These are phyloP conservation scores for Casaregolazyma suthepensis DNA, from an alignment of 1,139 yeast genomes.

Conservation along the genomic window DNA sequence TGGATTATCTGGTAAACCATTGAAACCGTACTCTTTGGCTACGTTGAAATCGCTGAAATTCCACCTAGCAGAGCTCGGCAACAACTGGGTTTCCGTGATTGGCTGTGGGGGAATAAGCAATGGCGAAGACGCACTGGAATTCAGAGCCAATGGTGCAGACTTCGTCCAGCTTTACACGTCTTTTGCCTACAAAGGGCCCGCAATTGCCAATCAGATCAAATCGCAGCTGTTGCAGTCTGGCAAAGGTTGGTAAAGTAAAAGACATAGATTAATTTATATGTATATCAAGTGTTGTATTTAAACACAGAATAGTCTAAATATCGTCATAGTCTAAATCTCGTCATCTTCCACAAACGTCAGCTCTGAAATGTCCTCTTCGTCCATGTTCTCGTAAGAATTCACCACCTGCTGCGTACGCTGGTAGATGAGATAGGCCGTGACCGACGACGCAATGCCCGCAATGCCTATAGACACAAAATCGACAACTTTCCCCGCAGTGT, in stretches of 20 bases:
- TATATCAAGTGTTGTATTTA: neutral
- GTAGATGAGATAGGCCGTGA: constrained; percentile 69
- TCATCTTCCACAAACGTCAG: constrained; percentile 20
- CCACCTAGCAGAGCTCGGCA: constrained; percentile 52
- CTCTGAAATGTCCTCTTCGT: constrained; percentile 18
- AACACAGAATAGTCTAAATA: neutral
- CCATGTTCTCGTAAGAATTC: constrained; percentile 21
- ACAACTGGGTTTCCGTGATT: constrained; percentile 56
- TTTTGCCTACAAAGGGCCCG: constrained; percentile 91
- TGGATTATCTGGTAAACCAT: constrained; percentile 89
- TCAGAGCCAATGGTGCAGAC: constrained; percentile 89
- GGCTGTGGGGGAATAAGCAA: constrained; percentile 92
- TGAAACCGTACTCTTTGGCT: constrained; percentile 68
- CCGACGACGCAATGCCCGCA: constrained; percentile 51
- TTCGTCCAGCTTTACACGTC: constrained; percentile 83
- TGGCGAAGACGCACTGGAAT: constrained; percentile 86
- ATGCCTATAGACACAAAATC: constrained; percentile 59
- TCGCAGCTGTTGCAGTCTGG: constrained; percentile 41
- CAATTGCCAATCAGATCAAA: constrained; percentile 70
- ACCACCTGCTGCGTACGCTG: constrained; percentile 42
- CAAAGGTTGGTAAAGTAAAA: neutral
- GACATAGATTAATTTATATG: neutral
- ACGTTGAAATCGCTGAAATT: constrained; percentile 68
- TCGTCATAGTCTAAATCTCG: constrained; percentile 1
- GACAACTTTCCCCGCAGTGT: constrained; percentile 47